Conservation (phyloP, 2,329 filamentous ascomycete genomes). For the Teratosphaeria gauchensis region DNA sequence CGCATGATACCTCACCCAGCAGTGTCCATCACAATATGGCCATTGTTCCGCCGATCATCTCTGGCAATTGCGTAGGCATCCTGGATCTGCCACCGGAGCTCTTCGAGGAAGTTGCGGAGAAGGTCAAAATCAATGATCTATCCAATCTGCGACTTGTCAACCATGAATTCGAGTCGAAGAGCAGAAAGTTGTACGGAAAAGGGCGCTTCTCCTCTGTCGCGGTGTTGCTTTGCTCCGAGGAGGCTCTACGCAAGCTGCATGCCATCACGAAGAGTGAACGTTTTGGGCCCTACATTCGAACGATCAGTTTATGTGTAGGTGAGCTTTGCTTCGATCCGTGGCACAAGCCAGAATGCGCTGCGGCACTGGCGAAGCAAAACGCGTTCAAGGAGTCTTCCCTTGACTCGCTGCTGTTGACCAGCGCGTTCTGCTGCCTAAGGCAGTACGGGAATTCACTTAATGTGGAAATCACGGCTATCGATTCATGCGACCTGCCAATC, state of each 20-base stretch:
- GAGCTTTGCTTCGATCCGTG: not conserved
- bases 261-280: not conserved
- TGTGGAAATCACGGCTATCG: not conserved
- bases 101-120: constrained; percentile 3
- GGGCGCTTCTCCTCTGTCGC: not conserved
- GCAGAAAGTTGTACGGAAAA: not conserved
- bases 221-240: not conserved
- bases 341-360: not conserved
- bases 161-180: not conserved
- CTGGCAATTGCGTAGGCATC: not conserved
- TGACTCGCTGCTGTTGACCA: not conserved
- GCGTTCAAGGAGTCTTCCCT: not conserved
- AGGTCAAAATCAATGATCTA: not conserved
- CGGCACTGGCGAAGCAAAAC: not conserved
- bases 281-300: not conserved
- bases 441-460: not conserved
- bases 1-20: too few species aligned
- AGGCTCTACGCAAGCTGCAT: not conserved
- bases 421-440: not conserved
- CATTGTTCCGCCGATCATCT: not conserved
- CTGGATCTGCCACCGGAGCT: not conserved
- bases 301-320: not conserved
- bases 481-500: not conserved
- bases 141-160: constrained; percentile 1
- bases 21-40: not conserved